These are phyloP conservation scores for Poronia punctata DNA, from an alignment of 495 filamentous ascomycete genomes.

Conservation along the genomic window DNA sequence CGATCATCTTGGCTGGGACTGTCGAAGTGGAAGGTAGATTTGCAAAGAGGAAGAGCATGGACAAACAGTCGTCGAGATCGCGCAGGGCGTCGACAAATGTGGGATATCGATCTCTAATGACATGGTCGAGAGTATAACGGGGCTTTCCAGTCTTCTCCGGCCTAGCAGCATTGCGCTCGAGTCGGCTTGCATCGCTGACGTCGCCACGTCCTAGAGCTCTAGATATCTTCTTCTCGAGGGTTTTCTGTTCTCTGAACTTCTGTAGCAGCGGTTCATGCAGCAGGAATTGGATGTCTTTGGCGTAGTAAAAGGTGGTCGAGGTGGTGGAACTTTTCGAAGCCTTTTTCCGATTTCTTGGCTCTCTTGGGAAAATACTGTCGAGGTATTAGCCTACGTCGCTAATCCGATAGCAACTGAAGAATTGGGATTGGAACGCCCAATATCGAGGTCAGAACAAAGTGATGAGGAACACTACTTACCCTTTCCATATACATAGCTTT, in stretches of 20 bases:
- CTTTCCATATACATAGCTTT: conserved; percentile 98
- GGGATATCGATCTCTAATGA: conserved; percentile 96
- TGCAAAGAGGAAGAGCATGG: conserved; percentile 93
- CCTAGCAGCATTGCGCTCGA: conserved; percentile 55
- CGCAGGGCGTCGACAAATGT: conserved; percentile 92
- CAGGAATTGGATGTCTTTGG: conserved; percentile 96
- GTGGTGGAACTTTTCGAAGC: conserved; percentile 82
- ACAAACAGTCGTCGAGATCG: conserved; percentile 93
- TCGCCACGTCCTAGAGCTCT: conserved; percentile 86
- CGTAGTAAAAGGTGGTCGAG: conserved; percentile 97
- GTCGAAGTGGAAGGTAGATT: conserved; percentile 84
- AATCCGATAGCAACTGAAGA: background rate
- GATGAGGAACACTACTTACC: conserved; percentile 33
- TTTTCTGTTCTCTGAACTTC: conserved; percentile 96
- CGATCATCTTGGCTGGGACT: conserved; percentile 87
- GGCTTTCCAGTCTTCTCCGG: conserved; percentile 81
- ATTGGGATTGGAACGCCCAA: background rate
- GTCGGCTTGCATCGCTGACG: conserved; percentile 67
- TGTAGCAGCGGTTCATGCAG: conserved; percentile 91
- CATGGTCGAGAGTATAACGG: conserved; percentile 83
- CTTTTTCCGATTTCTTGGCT: conserved; percentile 94
- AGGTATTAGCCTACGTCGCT: background rate
- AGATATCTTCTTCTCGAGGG: conserved; percentile 92
- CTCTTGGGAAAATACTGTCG: conserved; percentile 86
- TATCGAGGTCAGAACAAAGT: background rate